phyloP scores from a whole-genome alignment of 2,329 filamentous ascomycete genomes.

The Pseudocercospora cruenta region DNA sequence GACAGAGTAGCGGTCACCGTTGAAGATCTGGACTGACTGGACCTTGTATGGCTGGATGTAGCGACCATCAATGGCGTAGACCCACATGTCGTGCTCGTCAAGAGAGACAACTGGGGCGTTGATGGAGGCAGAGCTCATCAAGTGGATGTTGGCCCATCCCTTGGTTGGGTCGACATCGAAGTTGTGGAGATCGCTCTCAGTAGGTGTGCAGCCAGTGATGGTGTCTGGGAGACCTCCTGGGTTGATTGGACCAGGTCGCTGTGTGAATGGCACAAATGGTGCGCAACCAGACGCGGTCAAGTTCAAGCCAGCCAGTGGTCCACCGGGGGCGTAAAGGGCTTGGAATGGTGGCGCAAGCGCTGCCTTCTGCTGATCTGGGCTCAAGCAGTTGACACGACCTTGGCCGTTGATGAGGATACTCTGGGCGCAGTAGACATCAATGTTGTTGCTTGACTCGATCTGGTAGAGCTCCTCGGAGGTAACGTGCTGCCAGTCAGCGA shows the following conservation, averaged over 20 bases:
- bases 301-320: slow-evolving; percentile 15
- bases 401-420: slow-evolving; percentile 25
- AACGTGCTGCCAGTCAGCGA: slow-evolving; percentile 24
- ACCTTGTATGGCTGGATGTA: slow-evolving; percentile 59
- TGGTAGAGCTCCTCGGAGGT: slow-evolving; percentile 16
- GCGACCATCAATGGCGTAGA: slow-evolving; percentile 26
- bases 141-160: slow-evolving; percentile 22
- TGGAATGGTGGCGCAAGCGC: slow-evolving; percentile 20
- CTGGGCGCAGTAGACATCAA: slow-evolving; percentile 24
- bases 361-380: slow-evolving; percentile 18
- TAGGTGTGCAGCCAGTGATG: slow-evolving; percentile 18
- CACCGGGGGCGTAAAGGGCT: slow-evolving; percentile 13
- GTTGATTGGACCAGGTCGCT: slow-evolving; percentile 16
- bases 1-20: slow-evolving; percentile 60
- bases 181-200: slow-evolving; percentile 14
- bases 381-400: slow-evolving; percentile 20
- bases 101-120: slow-evolving; percentile 21
- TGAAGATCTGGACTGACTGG: slow-evolving; percentile 53
- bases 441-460: slow-evolving; percentile 14
- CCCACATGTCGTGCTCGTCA: slow-evolving; percentile 25
- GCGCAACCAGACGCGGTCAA: slow-evolving; percentile 21
- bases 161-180: slow-evolving; percentile 21
- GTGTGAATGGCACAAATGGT: slow-evolving; percentile 17
- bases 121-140: slow-evolving; percentile 20
- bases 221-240: slow-evolving; percentile 19